Evolutionary conservation across 2,329 filamentous ascomycete species (phyloP).

Genomic region (Teratosphaeria nubilosa): DNA sequence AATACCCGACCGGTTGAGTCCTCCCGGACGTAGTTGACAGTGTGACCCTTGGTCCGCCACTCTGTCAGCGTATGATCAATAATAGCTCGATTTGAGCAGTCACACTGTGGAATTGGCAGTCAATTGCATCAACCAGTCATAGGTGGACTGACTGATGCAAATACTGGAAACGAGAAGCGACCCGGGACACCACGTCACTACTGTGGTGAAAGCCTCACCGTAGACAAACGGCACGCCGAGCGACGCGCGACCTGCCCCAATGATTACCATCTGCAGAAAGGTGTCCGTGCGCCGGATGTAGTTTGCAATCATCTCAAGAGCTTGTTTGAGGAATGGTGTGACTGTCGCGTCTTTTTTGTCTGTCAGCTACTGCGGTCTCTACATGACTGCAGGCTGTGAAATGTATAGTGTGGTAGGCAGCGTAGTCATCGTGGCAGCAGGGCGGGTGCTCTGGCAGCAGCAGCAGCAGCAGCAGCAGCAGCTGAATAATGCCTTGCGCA

Average conservation of each 20-base stretch:
- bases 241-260: not conserved
- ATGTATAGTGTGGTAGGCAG: not conserved
- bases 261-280: not conserved
- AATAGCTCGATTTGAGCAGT: too few species aligned
- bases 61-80: too few species aligned
- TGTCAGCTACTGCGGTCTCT: not conserved
- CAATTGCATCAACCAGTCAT: too few species aligned
- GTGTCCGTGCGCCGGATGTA: not conserved
- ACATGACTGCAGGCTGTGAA: not conserved
- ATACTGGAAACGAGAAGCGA: too few species aligned
- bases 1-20: not conserved
- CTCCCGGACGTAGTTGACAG: too few species aligned
- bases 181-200: not conserved
- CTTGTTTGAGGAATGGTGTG: not conserved
- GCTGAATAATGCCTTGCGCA: not conserved
- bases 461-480: not conserved
- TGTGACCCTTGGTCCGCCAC: too few species aligned
- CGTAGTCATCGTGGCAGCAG: not conserved
- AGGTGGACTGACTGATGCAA: too few species aligned
- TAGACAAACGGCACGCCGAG: not conserved
- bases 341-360: not conserved
- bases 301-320: not conserved
- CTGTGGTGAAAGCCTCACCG: not conserved
- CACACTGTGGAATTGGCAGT: too few species aligned
- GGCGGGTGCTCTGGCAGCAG: not conserved